Percentiles rank a stretch among this genome's conserved stretches.
phyloP scores from a whole-genome alignment of 2,329 filamentous ascomycete species.

The Aureobasidium vineae region DNA sequence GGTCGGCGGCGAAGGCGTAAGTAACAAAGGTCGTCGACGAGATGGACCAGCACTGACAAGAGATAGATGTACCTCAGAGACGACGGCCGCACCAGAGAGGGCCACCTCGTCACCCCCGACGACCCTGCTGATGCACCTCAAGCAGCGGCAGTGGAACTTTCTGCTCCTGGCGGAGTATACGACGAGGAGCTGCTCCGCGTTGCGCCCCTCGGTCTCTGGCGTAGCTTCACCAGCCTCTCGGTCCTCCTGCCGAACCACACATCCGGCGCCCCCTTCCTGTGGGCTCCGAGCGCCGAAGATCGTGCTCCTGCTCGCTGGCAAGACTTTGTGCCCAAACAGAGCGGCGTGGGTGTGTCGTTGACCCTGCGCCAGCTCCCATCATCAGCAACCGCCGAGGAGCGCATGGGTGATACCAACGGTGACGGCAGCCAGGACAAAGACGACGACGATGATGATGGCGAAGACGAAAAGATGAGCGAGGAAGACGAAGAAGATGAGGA shows the following conservation, averaged over 20 bases:
- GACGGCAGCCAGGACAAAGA: not conserved
- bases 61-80: not conserved
- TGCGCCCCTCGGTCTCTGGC: not conserved
- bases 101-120: not conserved
- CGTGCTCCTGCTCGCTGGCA: not conserved
- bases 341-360: not conserved
- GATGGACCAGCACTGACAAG: not conserved
- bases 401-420: not conserved
- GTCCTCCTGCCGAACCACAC: not conserved
- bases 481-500: not conserved
- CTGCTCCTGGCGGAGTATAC: not conserved
- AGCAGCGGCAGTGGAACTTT: not conserved
- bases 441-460: not conserved
- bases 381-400: not conserved
- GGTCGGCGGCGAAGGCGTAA: not conserved
- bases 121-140: not conserved
- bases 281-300: not conserved
- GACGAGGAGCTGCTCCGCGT: too few relatives aligned
- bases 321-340: not conserved
- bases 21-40: not conserved
- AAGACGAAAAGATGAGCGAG: not conserved
- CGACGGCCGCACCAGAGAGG: conserved; percentile 1
- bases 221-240: not conserved
- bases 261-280: not conserved
- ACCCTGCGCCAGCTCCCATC: not conserved